A percentile compares a stretch with the other conserved stretches of the same genome.
Conservation (phyloP, 257 asterid genomes). For the Capsicum chinense region DNA sequence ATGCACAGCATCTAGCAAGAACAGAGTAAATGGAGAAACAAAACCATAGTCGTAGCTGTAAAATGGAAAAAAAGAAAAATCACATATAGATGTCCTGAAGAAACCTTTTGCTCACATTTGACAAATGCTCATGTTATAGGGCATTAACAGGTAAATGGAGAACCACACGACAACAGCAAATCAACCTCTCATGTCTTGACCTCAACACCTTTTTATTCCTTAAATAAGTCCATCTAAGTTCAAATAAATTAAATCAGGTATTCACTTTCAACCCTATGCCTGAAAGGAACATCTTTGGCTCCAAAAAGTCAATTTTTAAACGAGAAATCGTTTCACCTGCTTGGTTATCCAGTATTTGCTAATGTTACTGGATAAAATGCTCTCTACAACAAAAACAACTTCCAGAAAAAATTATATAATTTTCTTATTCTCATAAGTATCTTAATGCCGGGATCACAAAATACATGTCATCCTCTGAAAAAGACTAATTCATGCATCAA, state of each 20-base stretch:
- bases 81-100: neutral
- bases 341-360: neutral
- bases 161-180: conserved; percentile 10
- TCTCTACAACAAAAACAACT: neutral
- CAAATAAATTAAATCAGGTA: conserved; percentile 12
- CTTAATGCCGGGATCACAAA: neutral
- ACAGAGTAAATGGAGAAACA: neutral
- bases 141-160: neutral
- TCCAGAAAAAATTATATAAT: conserved; percentile 8
- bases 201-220: conserved; percentile 9
- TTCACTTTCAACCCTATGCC: conserved; percentile 26
- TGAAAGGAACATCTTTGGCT: neutral
- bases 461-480: neutral
- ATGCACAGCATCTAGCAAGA: conserved; percentile 11
- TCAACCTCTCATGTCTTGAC: neutral
- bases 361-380: conserved; percentile 13
- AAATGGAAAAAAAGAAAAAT: neutral
- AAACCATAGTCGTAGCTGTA: neutral
- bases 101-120: neutral
- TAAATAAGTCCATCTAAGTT: neutral
- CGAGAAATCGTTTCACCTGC: neutral
- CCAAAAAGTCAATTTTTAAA: neutral
- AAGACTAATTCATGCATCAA: conserved; percentile 2
- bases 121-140: neutral
- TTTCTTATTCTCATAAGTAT: neutral